Percentiles rank a stretch among this genome's conserved stretches.
These are phyloP conservation scores for Thinopyrum elongatum DNA, from an alignment of 176 grass and related monocot species.

Conservation along the genomic window DNA sequence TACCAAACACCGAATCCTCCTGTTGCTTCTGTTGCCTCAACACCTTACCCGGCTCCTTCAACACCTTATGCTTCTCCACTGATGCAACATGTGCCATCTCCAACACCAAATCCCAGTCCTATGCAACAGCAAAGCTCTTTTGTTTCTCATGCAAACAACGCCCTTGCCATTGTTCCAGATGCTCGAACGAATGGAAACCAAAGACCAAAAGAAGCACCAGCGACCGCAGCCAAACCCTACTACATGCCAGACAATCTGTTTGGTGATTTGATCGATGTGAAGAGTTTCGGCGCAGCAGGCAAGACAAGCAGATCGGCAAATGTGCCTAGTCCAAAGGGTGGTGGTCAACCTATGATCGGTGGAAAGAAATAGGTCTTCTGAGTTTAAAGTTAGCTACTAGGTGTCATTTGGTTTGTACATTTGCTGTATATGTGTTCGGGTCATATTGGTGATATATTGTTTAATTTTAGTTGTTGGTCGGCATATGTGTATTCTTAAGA, in stretches of 20 bases:
- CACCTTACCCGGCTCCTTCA: conserved; percentile 33
- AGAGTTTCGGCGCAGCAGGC: conserved; percentile 54
- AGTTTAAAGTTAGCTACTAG: neutral
- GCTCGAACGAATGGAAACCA: conserved; percentile 32
- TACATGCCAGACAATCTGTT: conserved; percentile 93
- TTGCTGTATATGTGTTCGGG: conserved; percentile 44
- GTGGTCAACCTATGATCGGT: conserved; percentile 75
- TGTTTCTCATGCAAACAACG: conserved; percentile 38
- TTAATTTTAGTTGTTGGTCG: conserved; percentile 13
- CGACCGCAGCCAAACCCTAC: conserved; percentile 53
- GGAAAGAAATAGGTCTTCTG: conserved; percentile 62
- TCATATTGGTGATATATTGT: conserved; percentile 10
- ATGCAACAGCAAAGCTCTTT: conserved; percentile 59
- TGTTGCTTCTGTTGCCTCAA: conserved; percentile 27
- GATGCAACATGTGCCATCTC: conserved; percentile 23
- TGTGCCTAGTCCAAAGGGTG: conserved; percentile 47
- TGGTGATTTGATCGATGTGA: conserved; percentile 88
- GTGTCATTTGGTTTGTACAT: conserved; percentile 47
- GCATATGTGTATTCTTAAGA: conserved; percentile 6
- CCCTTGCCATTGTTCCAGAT: conserved; percentile 25
- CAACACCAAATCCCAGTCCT: neutral
- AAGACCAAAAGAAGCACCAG: conserved; percentile 31
- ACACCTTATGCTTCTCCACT: conserved; percentile 28
- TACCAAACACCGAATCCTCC: conserved; percentile 27
- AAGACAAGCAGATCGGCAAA: conserved; percentile 44